Base-by-base conservation (phyloP, 2,329 filamentous ascomycete species). In the Thermothelomyces thermophilus region DNA sequence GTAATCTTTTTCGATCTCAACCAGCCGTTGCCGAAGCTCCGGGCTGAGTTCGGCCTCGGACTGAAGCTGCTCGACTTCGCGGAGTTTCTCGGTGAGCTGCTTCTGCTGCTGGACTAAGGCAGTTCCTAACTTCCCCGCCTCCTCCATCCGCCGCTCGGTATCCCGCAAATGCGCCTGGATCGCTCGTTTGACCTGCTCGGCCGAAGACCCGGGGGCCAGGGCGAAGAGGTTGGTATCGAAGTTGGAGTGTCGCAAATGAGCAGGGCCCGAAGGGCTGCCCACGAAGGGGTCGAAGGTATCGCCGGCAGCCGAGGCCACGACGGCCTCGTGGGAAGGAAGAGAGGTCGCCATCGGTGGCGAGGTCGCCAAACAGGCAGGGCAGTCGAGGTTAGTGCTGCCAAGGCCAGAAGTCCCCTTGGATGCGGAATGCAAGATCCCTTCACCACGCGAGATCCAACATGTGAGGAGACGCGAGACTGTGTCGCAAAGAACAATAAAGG, bases 1-100 rank as follows among this genome's bases (percentile, higher is more conserved):
- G 71, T 94, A 97, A 63, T 98, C 93, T 66, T 82, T 87, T 67
- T 98, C 93, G 52, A 98, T 82, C 56, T 95, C 90, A 13, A 82
- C 76, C 46, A 98, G 77, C 68, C 87, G 90, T 62, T 85, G 79
- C 52, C 86, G 87, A 61, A 98, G 71, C 56, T 95, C 90, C 19
- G 81, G 82, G 56, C 90, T 86, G 34, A 97, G 72, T 58, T 95
- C 90, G 20, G 80, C 81, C 58, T 93, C 86, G 39, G 79, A 75
- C 61, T 89, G 77, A 52, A 87, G 74, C 63, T 84, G 81, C 60
- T 95, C 87, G 3, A 98, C 84, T 63, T 97, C 90, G 60, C 84
- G 83, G 51, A 98, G 70, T 58, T 86, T 84, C 39, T 94, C 86
- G 37, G 82, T 80, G 51, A 98, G 76, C 56, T 94, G 84, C 64